phyloP scores from a whole-genome alignment of 2,329 filamentous ascomycete species.

The Rhinocladiella similis region DNA sequence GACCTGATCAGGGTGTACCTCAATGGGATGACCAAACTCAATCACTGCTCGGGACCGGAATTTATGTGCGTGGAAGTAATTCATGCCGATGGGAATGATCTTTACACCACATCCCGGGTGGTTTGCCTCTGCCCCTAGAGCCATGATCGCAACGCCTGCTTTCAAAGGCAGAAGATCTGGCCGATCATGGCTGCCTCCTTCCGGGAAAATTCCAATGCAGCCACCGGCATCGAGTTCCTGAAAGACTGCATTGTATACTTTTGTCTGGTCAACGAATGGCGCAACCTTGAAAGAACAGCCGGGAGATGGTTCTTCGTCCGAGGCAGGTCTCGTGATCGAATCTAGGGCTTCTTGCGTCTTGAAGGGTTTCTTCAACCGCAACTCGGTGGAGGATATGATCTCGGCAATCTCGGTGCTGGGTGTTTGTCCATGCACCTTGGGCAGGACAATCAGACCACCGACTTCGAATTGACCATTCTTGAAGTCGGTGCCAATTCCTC shows the following conservation, averaged over 20 bases:
- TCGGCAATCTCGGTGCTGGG: slow-evolving; percentile 82
- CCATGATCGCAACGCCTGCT: slow-evolving; percentile 97
- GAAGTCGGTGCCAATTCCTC: slow-evolving; percentile 80
- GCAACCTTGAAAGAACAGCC: slow-evolving; percentile 85
- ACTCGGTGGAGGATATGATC: slow-evolving; percentile 75
- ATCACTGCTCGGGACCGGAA: slow-evolving; percentile 94
- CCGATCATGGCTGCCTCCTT: slow-evolving; percentile 93
- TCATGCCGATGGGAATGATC: slow-evolving; percentile 97
- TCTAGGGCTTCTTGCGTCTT: slow-evolving; percentile 71
- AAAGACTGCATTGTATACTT: slow-evolving; percentile 93
- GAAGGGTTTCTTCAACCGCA: slow-evolving; percentile 85
- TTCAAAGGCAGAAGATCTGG: slow-evolving; percentile 90
- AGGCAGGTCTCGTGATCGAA: slow-evolving; percentile 76
- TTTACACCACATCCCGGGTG: slow-evolving; percentile 85
- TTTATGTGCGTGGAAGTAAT: slow-evolving; percentile 99
- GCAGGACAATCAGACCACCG: slow-evolving; percentile 83
- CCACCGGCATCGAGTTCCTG: slow-evolving; percentile 76
- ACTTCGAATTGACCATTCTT: slow-evolving; percentile 68
- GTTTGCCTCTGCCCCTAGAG: slow-evolving; percentile 81
- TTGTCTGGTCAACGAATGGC: slow-evolving; percentile 89
- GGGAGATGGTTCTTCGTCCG: slow-evolving; percentile 64
- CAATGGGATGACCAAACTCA: slow-evolving; percentile 88
- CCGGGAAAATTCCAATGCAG: slow-evolving; percentile 94
- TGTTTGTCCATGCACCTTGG: slow-evolving; percentile 75
- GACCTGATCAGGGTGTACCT: slow-evolving; percentile 79